Conservation (phyloP, 1,139 yeast genomes). For the Hanseniaspora sp. region DNA sequence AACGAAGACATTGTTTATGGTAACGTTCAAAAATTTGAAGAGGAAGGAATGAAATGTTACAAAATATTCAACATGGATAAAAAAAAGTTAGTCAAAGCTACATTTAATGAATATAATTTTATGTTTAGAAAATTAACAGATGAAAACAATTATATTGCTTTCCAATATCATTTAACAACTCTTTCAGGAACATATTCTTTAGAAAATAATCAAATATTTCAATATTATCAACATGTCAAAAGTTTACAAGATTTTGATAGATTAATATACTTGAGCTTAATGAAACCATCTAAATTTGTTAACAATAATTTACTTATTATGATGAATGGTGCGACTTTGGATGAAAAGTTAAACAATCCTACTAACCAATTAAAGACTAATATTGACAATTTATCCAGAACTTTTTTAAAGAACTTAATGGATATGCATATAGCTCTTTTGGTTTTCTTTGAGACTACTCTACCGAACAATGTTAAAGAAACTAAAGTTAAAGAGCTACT, state of each 20-base stretch:
- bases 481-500: not conserved
- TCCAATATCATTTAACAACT: not conserved
- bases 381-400: not conserved
- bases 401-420: not conserved
- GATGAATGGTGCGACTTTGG: not conserved
- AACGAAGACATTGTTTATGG: not conserved
- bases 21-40: not conserved
- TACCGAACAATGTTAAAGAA: not conserved
- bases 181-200: not conserved
- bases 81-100: not conserved
- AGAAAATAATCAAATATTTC: not conserved
- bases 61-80: not conserved
- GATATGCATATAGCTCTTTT: not conserved
- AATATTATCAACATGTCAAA: slow-evolving; percentile 1
- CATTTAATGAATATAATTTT: not conserved
- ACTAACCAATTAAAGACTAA: not conserved
- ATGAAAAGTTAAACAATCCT: not conserved
- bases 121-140: not conserved
- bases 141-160: not conserved
- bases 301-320: not conserved
- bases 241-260: slow-evolving; percentile 4
- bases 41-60: not conserved
- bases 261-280: not conserved
- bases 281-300: not conserved
- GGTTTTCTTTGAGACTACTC: not conserved